Base-by-base conservation (phyloP, 208 protist species). In the Trypanosoma rangeli region DNA sequence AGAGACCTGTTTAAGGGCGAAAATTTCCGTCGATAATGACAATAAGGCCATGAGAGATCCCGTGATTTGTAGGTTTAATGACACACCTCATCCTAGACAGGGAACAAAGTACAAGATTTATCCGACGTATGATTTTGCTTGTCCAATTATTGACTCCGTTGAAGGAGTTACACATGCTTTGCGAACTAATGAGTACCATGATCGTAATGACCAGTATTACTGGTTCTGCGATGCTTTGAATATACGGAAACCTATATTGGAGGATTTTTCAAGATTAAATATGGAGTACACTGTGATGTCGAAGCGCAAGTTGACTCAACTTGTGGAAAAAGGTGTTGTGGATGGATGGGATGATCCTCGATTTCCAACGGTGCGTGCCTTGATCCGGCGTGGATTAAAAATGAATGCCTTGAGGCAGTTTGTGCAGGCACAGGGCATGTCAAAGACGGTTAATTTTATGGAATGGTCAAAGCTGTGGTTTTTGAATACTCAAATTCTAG, bases 101-200 rank as follows among this genome's bases (percentile, higher is more conserved):
- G 97, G 94, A 37, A 82, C 65, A n/a, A 89, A 97, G 75, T 92
- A 96, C 54, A 94, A 95, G 65, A 88, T 98, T 70, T 97, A 99
- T 80, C 99, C 98, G 29, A 99, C 97, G 1, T 99, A 99, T 83
- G 99, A 99, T 78, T 99, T 99, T 76, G 98, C 97, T 58, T 99
- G 98, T 85, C 99, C 99, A 8, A 97, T 99, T 61, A 92, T 99
- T 54, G 99, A 99, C 79, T 96, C 87, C 8, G 49, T 99, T 26
- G 98, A 99, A 78, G 98, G 98, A 58, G 97, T 99, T 5, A 99
- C 98, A 2, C 98, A 99, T 76, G 97, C 98, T 18, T 89, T 99
- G 20, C 83, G 99, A 39, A 99, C 98, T 3, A 98, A 89, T 76
- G 98, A 99, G 79, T 99, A 99, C 86, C 91, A 98, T 65, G 98